Evolutionary conservation across 257 asterid genomes (phyloP).

Genomic region (Marsdenia floribunda): DNA sequence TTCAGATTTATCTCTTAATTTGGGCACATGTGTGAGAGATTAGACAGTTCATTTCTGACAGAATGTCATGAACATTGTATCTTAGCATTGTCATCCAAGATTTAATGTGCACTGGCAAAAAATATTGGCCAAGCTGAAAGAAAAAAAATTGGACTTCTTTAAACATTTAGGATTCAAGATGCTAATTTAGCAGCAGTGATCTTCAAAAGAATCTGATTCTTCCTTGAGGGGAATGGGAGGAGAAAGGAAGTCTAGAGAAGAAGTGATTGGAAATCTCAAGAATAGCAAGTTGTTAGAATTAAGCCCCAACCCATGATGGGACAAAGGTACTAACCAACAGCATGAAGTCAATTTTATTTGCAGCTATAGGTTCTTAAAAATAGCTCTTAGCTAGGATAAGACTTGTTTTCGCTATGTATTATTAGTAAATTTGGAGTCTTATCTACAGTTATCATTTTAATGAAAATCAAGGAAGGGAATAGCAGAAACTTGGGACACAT

Average conservation of each 20-base stretch:
- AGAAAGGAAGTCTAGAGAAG: not conserved
- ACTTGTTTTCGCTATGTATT: not conserved
- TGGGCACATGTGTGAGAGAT: not conserved
- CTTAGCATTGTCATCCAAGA: not conserved
- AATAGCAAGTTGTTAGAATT: not conserved
- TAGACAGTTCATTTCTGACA: not conserved
- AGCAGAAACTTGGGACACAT: not conserved
- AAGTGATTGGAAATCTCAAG: not conserved
- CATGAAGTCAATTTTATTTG: too few species aligned
- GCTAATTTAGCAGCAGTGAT: not conserved
- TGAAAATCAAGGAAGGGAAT: not conserved
- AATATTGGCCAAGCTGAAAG: not conserved
- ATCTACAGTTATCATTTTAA: not conserved
- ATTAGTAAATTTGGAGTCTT: not conserved
- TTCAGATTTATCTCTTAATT: too few species aligned
- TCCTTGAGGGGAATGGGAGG: not conserved
- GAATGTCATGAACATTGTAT: not conserved
- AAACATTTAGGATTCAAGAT: not conserved
- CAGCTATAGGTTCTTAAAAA: not conserved
- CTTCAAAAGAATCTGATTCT: too few species aligned
- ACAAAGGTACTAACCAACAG: not conserved
- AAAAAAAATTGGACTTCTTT: not conserved
- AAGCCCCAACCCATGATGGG: not conserved
- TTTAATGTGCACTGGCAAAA: not conserved
- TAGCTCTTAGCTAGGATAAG: not conserved